Conservation (phyloP, 2,329 filamentous ascomycete species). For the Coccinonectria pachysandricola region DNA sequence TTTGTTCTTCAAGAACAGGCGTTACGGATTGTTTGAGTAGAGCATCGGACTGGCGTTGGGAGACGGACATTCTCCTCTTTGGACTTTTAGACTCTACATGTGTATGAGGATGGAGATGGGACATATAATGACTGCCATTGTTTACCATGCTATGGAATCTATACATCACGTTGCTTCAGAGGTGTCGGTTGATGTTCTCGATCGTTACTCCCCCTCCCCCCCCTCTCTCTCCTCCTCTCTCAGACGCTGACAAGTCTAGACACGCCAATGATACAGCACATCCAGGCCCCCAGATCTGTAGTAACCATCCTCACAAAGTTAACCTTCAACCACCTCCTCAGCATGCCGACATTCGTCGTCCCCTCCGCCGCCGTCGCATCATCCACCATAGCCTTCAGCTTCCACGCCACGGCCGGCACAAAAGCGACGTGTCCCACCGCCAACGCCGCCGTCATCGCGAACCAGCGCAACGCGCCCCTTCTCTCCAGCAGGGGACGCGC, state of each 20-base stretch:
- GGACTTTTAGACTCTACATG: constrained; percentile 11
- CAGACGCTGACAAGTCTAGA: constrained; percentile 14
- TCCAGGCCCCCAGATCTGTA: constrained; percentile 24
- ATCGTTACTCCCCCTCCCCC: constrained; percentile 1
- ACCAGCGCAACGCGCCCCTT: constrained; percentile 21
- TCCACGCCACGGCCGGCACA: constrained; percentile 23
- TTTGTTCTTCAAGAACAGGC: too few relatives aligned
- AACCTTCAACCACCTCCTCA: constrained; percentile 22
- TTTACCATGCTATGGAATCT: too few relatives aligned
- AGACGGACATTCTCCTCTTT: constrained; percentile 19
- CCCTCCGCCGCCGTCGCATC: constrained; percentile 11
- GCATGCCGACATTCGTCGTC: constrained; percentile 18
- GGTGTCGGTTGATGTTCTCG: constrained; percentile 1
- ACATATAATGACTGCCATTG: constrained; percentile 7
- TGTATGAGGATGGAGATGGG: constrained; percentile 2
- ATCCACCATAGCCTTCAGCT: constrained; percentile 21
- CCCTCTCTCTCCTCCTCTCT: constrained; percentile 1
- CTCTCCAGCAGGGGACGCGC: constrained; percentile 12
- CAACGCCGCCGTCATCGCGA: constrained; percentile 21
- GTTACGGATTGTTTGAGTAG: too few relatives aligned
- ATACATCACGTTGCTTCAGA: too few relatives aligned
- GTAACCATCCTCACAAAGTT: constrained; percentile 24
- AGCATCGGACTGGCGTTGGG: constrained; percentile 25
- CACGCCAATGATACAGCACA: constrained; percentile 22
- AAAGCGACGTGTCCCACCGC: constrained; percentile 24